Evolutionary conservation across 805 yeast species (phyloP), one percentile per base, ranked within the genome.

Genomic region (Yarrowia sp.): DNA sequence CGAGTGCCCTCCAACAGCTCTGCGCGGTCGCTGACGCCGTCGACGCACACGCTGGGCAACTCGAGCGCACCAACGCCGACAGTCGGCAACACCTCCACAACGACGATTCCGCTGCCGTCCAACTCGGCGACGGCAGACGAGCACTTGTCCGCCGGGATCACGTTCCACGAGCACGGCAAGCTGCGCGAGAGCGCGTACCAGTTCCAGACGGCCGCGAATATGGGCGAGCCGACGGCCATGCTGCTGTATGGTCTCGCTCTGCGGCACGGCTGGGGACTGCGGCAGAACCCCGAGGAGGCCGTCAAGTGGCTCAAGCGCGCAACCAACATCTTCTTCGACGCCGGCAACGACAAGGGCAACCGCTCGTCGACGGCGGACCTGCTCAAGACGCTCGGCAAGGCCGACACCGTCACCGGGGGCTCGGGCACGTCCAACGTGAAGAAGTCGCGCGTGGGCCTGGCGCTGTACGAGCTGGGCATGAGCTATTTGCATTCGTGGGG

Each of bases 101-200:
- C 61, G 0, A 13, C 38, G 3, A 29, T 53, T 19, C 27, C 42
- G 6, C 21, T 32, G 47, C 63, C 62, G 24, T 65, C 65, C 44
- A 55, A 62, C 31, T 65, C 67, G 18, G 65, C 68, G 65, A 58
- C 68, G 1, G 46, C 64, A n/a, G 72, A 70, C 33, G 73, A 71
- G 29, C 72, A 71, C 51, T 65, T 70, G 65, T 63, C 66, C 61
- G 67, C 62, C 22, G 73, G 74, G 16, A 71, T 67, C 63, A 68
- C 62, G 16, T 73, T 84, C 51, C 77, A 88, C 61, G 79, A 79
- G 38, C 72, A 79, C 31, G 90, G 89, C 1, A 81, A 85, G 59
- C 80, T 83, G 35, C 78, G 84, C 47, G 93, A 86, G 67, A 86
- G 90, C 3, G 80, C 91, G 1, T 83, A 84, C 67, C 88, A 85